Conservation (phyloP, 352 stramenopile species). For the Phytopythium chamaehyphon region DNA sequence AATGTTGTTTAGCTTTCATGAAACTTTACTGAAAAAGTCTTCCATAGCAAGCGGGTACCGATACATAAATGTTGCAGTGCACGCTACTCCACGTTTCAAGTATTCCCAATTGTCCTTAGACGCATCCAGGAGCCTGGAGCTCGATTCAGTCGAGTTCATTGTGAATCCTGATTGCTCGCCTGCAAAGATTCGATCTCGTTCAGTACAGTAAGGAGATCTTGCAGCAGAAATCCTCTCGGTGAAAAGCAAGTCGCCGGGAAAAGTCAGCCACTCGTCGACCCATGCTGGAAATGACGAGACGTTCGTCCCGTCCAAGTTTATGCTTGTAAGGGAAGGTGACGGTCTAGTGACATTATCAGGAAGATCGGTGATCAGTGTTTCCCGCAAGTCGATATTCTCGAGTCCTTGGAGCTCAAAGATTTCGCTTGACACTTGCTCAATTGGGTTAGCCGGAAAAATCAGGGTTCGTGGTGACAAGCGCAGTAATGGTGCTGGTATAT, state of each 20-base stretch:
- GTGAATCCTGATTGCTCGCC: conserved; percentile 10
- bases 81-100: background rate
- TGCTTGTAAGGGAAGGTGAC: background rate
- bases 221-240: background rate
- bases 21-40: background rate
- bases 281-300: conserved; percentile 2
- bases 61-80: background rate
- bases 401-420: background rate
- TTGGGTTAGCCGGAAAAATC: conserved; percentile 2
- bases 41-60: background rate
- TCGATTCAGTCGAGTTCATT: background rate
- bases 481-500: background rate
- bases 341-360: background rate
- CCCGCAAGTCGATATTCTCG: background rate
- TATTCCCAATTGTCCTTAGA: background rate
- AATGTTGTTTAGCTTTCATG: too few species aligned
- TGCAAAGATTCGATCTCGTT: conserved; percentile 12
- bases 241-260: background rate
- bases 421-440: background rate
- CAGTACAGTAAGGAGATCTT: conserved; percentile 12
- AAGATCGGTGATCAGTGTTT: background rate
- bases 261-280: conserved; percentile 1
- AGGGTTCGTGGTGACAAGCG: conserved; percentile 1
- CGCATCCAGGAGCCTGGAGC: background rate
- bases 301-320: conserved; percentile 5